A percentile compares a stretch with the other conserved stretches of the same genome.
phyloP scores from a whole-genome alignment of 2,329 filamentous ascomycete species.

The Epichloe typhina region DNA sequence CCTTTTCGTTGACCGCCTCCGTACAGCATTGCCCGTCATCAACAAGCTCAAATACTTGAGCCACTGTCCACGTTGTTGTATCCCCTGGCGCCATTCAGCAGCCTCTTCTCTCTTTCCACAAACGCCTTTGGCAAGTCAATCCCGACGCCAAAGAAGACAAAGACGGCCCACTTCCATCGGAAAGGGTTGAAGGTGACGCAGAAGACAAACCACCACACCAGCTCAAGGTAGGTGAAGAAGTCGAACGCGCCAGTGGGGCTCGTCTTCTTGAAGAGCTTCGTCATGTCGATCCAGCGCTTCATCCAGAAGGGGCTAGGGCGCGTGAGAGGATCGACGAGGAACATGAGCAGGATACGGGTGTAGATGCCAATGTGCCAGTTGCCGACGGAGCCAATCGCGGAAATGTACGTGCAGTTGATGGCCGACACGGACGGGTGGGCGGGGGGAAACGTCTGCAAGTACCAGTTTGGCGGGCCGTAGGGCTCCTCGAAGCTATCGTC shows the following conservation, averaged over 20 bases:
- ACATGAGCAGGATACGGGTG: slow-evolving; percentile 76
- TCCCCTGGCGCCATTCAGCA: slow-evolving; percentile 38
- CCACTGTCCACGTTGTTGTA: slow-evolving; percentile 12
- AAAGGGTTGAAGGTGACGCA: slow-evolving; percentile 71
- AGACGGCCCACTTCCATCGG: slow-evolving; percentile 78
- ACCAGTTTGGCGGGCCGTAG: slow-evolving; percentile 75
- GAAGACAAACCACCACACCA: slow-evolving; percentile 77
- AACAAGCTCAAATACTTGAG: slow-evolving; percentile 8
- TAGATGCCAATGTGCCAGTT: slow-evolving; percentile 89
- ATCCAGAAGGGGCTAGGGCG: slow-evolving; percentile 62
- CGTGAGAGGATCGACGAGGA: slow-evolving; percentile 65
- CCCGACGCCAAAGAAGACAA: slow-evolving; percentile 69
- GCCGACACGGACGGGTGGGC: slow-evolving; percentile 59
- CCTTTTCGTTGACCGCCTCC: not conserved
- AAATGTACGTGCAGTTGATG: slow-evolving; percentile 73
- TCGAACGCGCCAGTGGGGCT: slow-evolving; percentile 69
- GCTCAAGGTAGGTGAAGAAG: slow-evolving; percentile 78
- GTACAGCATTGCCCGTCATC: not conserved
- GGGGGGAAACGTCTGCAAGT: slow-evolving; percentile 75
- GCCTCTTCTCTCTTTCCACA: slow-evolving; percentile 50
- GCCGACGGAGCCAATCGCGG: slow-evolving; percentile 68
- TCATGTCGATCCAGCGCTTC: slow-evolving; percentile 80
- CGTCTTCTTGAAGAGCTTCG: slow-evolving; percentile 52
- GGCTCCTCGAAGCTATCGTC: slow-evolving; percentile 58
- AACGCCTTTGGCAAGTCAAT: slow-evolving; percentile 50